phyloP scores from a whole-genome alignment of 202 grass and related monocot species.

The Carex sylvatica region DNA sequence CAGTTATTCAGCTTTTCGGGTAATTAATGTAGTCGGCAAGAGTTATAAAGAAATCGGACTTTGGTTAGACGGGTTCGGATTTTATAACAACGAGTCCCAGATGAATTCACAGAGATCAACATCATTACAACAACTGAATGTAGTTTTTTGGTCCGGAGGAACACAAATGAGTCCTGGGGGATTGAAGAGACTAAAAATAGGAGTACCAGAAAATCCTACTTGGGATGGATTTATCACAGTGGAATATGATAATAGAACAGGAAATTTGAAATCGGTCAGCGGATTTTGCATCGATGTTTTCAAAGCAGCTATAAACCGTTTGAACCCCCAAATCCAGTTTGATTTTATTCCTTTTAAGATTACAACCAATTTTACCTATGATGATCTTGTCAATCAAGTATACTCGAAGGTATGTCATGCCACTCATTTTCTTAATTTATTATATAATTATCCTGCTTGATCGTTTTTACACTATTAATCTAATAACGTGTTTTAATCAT shows the following conservation, averaged over 20 bases:
- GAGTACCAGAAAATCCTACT: background rate
- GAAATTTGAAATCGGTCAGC: background rate
- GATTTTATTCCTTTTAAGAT: conserved; percentile 21
- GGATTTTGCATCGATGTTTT: conserved; percentile 43
- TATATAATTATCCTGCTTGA: too few species aligned
- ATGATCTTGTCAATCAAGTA: conserved; percentile 25
- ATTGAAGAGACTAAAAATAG: conserved; percentile 22
- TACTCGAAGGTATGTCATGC: conserved; percentile 20
- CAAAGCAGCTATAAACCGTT: background rate
- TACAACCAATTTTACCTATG: background rate
- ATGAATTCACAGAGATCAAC: background rate
- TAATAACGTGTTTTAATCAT: too few species aligned
- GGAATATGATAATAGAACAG: background rate
- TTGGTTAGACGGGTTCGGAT: conserved; percentile 32
- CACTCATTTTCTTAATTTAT: too few species aligned
- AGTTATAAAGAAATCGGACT: conserved; percentile 34
- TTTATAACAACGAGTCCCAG: conserved; percentile 10
- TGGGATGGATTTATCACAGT: conserved; percentile 30
- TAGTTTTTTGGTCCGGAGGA: conserved; percentile 28
- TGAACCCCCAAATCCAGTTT: conserved; percentile 5
- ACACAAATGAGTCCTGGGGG: conserved; percentile 7
- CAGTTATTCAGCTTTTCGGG: background rate
- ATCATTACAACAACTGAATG: background rate
- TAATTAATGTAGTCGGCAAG: conserved; percentile 34
- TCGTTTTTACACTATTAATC: too few species aligned